Conservation (phyloP, 768 basidiomycete genomes). For the Lentinus tigrinus region DNA sequence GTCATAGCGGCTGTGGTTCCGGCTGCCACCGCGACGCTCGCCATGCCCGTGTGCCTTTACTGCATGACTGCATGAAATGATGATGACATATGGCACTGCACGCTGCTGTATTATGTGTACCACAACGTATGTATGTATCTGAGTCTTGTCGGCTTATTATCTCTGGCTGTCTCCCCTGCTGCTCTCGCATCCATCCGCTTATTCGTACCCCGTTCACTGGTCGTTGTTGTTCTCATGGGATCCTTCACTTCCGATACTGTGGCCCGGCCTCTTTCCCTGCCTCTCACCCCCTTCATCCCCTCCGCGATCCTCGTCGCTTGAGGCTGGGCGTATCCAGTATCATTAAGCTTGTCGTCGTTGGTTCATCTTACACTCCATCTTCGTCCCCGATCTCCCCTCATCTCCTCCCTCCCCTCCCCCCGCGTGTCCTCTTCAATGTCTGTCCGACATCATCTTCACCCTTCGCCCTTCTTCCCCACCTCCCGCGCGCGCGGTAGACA, state of each 20-base stretch:
- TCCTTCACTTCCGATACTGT: neutral
- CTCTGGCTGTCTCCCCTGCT: neutral
- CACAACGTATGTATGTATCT: constrained; percentile 10
- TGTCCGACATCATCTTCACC: too few relatives aligned
- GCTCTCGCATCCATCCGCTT: neutral
- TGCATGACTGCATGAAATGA: neutral
- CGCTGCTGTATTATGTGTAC: constrained; percentile 14
- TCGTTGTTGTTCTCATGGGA: neutral
- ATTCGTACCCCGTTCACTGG: neutral
- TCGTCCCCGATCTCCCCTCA: too few relatives aligned
- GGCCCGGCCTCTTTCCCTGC: neutral
- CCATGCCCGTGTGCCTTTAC: too few relatives aligned
- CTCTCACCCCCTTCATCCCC: neutral
- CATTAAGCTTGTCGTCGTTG: too few relatives aligned
- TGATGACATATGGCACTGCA: neutral
- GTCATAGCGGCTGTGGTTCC: constrained; percentile 1
- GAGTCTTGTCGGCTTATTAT: neutral
- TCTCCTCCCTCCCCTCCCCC: too few relatives aligned
- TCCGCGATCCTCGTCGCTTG: neutral
- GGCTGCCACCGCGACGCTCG: neutral
- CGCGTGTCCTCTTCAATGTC: too few relatives aligned
- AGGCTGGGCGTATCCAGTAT: too few relatives aligned
- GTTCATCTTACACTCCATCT: too few relatives aligned
- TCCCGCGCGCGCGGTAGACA: too few relatives aligned
- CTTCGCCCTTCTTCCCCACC: too few relatives aligned